Evolutionary conservation across 805 yeast genomes (phyloP), one percentile per base, ranked within the genome.

Genomic region (Wickerhamiella lipophila): DNA sequence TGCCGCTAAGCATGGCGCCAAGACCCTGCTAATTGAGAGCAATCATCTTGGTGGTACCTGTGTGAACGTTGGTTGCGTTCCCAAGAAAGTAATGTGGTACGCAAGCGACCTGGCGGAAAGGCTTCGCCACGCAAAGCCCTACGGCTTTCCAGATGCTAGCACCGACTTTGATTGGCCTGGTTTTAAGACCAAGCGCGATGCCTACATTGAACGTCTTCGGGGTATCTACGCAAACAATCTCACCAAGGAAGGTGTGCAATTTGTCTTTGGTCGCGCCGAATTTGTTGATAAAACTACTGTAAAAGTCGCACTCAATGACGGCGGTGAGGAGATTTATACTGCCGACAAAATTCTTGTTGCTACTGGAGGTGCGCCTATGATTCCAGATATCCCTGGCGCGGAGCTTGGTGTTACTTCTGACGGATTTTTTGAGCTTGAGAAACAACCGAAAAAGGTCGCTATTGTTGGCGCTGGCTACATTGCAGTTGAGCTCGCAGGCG

Each of bases 31-130:
- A 18, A 73, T 92, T 48, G 98, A 92, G 66, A 77, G 84, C 36
- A 76, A 78, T 47, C 80, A 62, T 29, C 74, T 92, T 67, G 98
- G 98, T 51, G 99, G 99, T 25, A 92, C 98, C 38, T 92, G 99
- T 75, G 99, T 92, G 53, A 92, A 92, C 64, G 97, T 89, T 40
- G 99, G 99, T 18, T 92, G 99, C 73, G 98, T 92, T 44, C 99
- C 99, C 43, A 92, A 92, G 73, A 92, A 92, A 65, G 86, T 92
- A 42, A 88, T 92, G 96, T 92, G 98, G 98, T 81, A 88, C 58
- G 96, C 96, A 9, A 79, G 92, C 26, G 96, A 88, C 58, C 67
- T 85, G 64, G 96, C 96, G 16, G 75, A 76, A 54, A 80, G 78
- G 60, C 69, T 83, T 52, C 68, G 72, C 39, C 81, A 84, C 43